These are phyloP conservation scores for Copromyces sp. DNA, from an alignment of 495 filamentous ascomycete species.

Conservation along the genomic window DNA sequence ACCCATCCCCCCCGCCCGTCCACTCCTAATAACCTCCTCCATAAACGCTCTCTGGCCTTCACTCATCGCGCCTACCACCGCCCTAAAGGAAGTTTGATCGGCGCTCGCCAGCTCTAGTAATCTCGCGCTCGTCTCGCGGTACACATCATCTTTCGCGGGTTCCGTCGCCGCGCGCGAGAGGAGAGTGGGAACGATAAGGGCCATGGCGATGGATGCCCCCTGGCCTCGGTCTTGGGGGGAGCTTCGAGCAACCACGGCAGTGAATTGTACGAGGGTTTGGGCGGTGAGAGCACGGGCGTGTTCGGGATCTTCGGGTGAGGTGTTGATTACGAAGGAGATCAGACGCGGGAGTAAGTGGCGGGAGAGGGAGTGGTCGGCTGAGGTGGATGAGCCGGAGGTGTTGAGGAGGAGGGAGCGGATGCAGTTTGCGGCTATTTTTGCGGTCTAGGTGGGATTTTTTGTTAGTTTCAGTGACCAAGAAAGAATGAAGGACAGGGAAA, in stretches of 20 bases:
- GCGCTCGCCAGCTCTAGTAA: conserved; percentile 72
- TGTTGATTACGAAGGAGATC: conserved; percentile 60
- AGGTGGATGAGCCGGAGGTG: conserved; percentile 32
- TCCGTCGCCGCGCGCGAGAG: conserved; percentile 55
- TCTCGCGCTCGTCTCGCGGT: conserved; percentile 60
- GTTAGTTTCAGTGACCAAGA: neutral
- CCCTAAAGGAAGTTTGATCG: conserved; percentile 63
- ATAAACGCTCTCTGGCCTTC: conserved; percentile 62
- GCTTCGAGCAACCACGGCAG: conserved; percentile 42
- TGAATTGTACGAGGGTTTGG: conserved; percentile 63
- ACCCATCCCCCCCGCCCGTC: conserved; percentile 22
- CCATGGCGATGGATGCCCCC: conserved; percentile 45
- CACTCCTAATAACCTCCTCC: conserved; percentile 70
- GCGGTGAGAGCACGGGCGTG: conserved; percentile 56
- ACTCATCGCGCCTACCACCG: conserved; percentile 61
- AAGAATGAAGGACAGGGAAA: neutral
- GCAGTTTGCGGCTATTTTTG: conserved; percentile 82
- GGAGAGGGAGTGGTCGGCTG: conserved; percentile 62
- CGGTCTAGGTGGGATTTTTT: conserved; percentile 40
- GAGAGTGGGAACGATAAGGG: conserved; percentile 69
- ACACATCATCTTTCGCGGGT: conserved; percentile 35
- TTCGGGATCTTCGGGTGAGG: conserved; percentile 61
- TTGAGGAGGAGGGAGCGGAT: conserved; percentile 68
- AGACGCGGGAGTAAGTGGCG: conserved; percentile 67
- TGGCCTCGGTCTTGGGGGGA: conserved; percentile 7